Evolutionary conservation across 2,329 filamentous ascomycete species (phyloP).

Genomic region (Trichoderma koningiopsis): DNA sequence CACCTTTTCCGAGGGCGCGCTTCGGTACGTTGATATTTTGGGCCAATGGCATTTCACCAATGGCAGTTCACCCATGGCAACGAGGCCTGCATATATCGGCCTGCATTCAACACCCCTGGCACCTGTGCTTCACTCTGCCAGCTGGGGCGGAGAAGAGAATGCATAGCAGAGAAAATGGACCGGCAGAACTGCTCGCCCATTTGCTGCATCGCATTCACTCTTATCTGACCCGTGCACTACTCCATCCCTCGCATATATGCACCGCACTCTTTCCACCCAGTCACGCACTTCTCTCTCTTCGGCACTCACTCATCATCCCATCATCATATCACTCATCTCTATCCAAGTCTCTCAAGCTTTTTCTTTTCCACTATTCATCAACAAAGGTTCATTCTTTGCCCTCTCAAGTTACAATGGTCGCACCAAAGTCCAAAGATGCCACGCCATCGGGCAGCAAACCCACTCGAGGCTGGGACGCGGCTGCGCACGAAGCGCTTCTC

Average conservation of each 20-base stretch:
- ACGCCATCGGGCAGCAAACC: conserved; percentile 29
- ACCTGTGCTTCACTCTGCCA: not conserved
- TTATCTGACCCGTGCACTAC: not conserved
- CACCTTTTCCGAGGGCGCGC: conserved; percentile 44
- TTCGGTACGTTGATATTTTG: conserved; percentile 40
- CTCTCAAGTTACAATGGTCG: conserved; percentile 20
- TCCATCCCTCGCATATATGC: not conserved
- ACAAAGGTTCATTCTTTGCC: not conserved
- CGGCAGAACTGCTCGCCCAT: not conserved
- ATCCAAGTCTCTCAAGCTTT: not conserved
- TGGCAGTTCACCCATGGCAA: not conserved
- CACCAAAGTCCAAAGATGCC: not conserved
- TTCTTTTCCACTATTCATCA: not conserved
- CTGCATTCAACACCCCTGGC: conserved; percentile 17
- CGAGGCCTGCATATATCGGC: not conserved
- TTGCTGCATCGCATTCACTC: not conserved
- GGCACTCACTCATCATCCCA: not conserved
- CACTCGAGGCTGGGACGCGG: conserved; percentile 40
- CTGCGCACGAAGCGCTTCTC: conserved; percentile 45
- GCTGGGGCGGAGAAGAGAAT: not conserved
- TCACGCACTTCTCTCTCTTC: not conserved
- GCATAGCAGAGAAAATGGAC: not conserved
- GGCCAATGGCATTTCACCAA: conserved; percentile 11
- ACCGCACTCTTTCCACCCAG: not conserved
- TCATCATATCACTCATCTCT: not conserved